Evolutionary conservation across 202 grass and related monocot species (phyloP), one percentile per base, ranked within the genome.

Genomic region (Brachypodium distachyon): DNA sequence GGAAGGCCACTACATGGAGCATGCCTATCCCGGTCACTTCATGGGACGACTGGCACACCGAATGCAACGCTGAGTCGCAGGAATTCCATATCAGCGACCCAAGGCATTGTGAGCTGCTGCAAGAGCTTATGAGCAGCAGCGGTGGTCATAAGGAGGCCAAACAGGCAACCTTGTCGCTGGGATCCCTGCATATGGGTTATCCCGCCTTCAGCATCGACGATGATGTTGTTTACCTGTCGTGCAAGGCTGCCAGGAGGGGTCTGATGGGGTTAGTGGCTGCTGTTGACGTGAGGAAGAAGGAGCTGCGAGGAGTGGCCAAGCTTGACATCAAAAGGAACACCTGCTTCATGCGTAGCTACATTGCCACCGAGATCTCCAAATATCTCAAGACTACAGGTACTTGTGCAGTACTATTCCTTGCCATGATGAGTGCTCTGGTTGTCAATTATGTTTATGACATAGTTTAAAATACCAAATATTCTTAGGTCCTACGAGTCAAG

Each of bases 141-240:
- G 1, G 3, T 31, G 4, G n/a, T n/a, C n/a, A 7, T 0, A 0
- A 63, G 12, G 43, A 76, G 27, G 40, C 7, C 26, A 47, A 9
- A 50, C 7, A 11, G 46, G 32, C 47, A 32, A 31, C 43, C 31
- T 39, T 79, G 38, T 79, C 77, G 17, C 50, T 57, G 17, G 26
- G 25, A 47, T 46, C 12, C 9, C 12, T 79, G 4, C 44, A 12
- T 1, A 46, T 68, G 75, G 25, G 34, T 22, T 16, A 55, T 48
- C 61, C 76, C 18, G 13, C n/a, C 18, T 0, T 79, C 12, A 79
- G 77, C 27, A 12, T 46, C 4, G 37, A 68, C 5, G 38, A 47
- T 17, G 61, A 70, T 34, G 19, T 58, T 43, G 77, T 79, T 59
- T 69, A 69, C 40, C 14, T 79, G 12, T 9, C 69, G 37, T 1